Percentiles rank a stretch among this genome's conserved stretches.
Conservation (phyloP, 352 stramenopile genomes). For the Phytophthora multivora region DNA sequence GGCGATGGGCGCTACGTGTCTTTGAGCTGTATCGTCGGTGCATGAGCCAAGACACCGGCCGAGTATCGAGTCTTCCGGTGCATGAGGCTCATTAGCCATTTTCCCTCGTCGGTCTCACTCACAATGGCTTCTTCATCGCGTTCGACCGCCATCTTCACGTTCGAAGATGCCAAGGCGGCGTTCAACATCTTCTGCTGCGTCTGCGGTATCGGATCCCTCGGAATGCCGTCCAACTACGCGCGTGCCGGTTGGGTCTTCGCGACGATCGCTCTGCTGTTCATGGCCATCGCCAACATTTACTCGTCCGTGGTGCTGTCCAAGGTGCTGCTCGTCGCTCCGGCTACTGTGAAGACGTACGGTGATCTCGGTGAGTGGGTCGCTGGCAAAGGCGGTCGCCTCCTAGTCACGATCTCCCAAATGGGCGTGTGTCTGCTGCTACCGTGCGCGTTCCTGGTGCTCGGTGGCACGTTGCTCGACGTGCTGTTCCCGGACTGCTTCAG, state of each 20-base stretch:
- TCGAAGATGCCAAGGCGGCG: conserved; percentile 29
- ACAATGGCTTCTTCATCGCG: conserved; percentile 14
- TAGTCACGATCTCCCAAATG: conserved; percentile 29
- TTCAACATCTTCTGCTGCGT: conserved; percentile 41
- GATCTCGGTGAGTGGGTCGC: conserved; percentile 36
- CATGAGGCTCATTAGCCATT: conserved; percentile 17
- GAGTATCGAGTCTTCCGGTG: not conserved
- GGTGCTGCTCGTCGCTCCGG: conserved; percentile 21
- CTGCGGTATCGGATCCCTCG: conserved; percentile 34
- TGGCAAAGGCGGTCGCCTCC: conserved; percentile 20
- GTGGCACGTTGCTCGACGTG: conserved; percentile 28
- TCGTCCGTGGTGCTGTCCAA: conserved; percentile 30
- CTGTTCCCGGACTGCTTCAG: conserved; percentile 36
- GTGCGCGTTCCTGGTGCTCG: conserved; percentile 34
- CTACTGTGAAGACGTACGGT: conserved; percentile 28
- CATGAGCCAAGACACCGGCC: conserved; percentile 1
- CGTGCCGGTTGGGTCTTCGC: conserved; percentile 30
- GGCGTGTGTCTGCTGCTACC: conserved; percentile 28
- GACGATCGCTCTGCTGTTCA: conserved; percentile 29
- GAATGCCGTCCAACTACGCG: conserved; percentile 38
- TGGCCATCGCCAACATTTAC: conserved; percentile 37
- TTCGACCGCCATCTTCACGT: conserved; percentile 26
- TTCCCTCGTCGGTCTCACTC: conserved; percentile 1
- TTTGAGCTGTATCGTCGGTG: conserved; percentile 16
- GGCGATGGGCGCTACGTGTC: conserved; percentile 12